Evolutionary conservation across 306 rosid species (phyloP).

Genomic region (Cicer judaicum): DNA sequence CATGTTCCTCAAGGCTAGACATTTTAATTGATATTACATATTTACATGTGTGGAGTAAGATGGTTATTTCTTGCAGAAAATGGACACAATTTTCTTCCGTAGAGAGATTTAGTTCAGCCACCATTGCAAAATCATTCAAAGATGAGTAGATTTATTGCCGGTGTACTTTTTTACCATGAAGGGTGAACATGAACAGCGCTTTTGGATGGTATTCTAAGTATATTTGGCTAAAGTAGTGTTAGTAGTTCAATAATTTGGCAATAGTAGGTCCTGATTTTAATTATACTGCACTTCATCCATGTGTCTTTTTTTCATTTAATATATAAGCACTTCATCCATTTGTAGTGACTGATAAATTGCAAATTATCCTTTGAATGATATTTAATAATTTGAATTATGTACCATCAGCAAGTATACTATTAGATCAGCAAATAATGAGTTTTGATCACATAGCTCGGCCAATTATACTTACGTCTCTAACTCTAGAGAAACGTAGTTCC

Average conservation of each 20-base stretch:
- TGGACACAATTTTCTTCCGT: slow-evolving; percentile 2
- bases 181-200: slow-evolving; percentile 3
- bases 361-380: neutral
- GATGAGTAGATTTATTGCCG: neutral
- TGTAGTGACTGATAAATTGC: neutral
- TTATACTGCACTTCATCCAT: neutral
- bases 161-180: slow-evolving; percentile 20
- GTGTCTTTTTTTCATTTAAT: neutral
- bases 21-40: neutral
- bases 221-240: neutral
- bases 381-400: neutral
- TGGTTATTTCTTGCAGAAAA: neutral
- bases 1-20: neutral
- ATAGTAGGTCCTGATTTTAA: slow-evolving; percentile 18
- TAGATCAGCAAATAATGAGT: too few relatives aligned
- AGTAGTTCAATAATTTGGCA: neutral
- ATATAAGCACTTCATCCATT: neutral
- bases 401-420: neutral
- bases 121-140: slow-evolving; percentile 3
- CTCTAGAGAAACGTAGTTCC: too few relatives aligned
- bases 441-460: too few relatives aligned
- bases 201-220: neutral
- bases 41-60: neutral
- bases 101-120: slow-evolving; percentile 1
- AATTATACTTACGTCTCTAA: too few relatives aligned